Evolutionary conservation across 495 filamentous ascomycete genomes (phyloP), one percentile per base, ranked within the genome.

Genomic region (Hypoxylon crocopeplum): DNA sequence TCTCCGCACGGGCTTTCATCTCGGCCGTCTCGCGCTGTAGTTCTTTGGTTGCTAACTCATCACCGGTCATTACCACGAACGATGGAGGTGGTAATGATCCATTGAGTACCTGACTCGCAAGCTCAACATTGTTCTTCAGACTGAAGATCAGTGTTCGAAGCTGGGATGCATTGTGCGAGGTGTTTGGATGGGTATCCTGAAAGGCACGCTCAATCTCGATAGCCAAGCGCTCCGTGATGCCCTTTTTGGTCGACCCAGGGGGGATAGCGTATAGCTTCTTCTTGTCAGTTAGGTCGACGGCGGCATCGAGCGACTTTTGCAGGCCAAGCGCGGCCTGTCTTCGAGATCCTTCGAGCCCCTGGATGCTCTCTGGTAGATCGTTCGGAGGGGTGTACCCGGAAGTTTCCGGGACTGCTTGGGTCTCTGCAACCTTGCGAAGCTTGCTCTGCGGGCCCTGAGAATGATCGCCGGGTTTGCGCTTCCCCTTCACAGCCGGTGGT

Each of bases 11-110:
- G 17, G 82, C 78, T 51, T 79, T 81, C 77, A 86, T 84, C 69
- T 93, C 88, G 10, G 89, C 89, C 41, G 84, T 87, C 72, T 89
- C 85, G 48, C 85, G 84, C 73, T 96, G 90, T 62, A 90, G 79
- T 67, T 98, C 92, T 71, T 96, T 89, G 55, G 89, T 93, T 6
- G 91, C 91, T 82, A 98, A 91, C 52, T 97, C 90, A 67, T 92
- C 88, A 1, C 88, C 79, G 7, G 84, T 84, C 93, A 98, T 97
- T 50, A 82, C 82, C 32, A 90, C 88, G 29, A 98, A 80, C 34
- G 84, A 84, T 16, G 87, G 79, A 0, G 92, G 80, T 3, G 86
- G 84, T 50, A 97, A 77, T 45, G 76, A 81, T 46, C 85, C 84
- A 54, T 79, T 82, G 21, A 97, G 80, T 32, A 98, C 75, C 40